These are phyloP conservation scores for Candida germanica DNA, from an alignment of 805 yeast species.

Conservation along the genomic window DNA sequence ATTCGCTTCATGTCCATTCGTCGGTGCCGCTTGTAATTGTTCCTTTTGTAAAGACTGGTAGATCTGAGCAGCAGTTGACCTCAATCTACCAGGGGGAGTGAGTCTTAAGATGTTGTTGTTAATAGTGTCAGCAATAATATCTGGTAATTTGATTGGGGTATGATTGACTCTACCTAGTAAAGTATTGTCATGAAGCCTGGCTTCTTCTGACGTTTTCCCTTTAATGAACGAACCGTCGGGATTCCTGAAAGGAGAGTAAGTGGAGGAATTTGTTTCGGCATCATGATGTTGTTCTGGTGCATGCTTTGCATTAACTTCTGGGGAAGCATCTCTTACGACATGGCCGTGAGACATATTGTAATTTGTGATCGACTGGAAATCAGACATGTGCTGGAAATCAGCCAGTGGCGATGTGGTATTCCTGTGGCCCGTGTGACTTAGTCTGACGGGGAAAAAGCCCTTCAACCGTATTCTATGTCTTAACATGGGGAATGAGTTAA, in stretches of 20 bases:
- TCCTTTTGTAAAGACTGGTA: conserved; percentile 50
- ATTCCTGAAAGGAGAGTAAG: conserved; percentile 34
- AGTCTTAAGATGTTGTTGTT: conserved; percentile 58
- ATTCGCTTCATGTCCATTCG: conserved; percentile 56
- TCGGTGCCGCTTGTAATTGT: conserved; percentile 51
- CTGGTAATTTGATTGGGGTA: conserved; percentile 53
- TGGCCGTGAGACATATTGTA: too few relatives aligned
- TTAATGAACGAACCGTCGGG: conserved; percentile 39
- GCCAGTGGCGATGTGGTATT: too few relatives aligned
- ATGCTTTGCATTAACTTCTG: too few relatives aligned
- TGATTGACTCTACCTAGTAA: conserved; percentile 53
- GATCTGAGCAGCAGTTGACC: conserved; percentile 58
- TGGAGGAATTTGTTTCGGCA: too few relatives aligned
- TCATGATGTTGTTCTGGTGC: too few relatives aligned
- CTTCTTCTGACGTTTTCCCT: conserved; percentile 47
- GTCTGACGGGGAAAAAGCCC: too few relatives aligned
- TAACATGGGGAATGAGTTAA: too few relatives aligned
- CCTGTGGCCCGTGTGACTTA: too few relatives aligned
- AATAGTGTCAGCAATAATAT: conserved; percentile 53
- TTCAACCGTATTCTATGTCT: too few relatives aligned
- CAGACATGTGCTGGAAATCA: too few relatives aligned
- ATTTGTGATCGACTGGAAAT: not conserved
- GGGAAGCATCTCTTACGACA: too few relatives aligned
- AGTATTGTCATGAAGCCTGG: conserved; percentile 59
- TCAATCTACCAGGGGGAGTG: conserved; percentile 61